These are phyloP conservation scores for Lenzites betulinus DNA, from an alignment of 768 basidiomycete species.

Conservation along the genomic window DNA sequence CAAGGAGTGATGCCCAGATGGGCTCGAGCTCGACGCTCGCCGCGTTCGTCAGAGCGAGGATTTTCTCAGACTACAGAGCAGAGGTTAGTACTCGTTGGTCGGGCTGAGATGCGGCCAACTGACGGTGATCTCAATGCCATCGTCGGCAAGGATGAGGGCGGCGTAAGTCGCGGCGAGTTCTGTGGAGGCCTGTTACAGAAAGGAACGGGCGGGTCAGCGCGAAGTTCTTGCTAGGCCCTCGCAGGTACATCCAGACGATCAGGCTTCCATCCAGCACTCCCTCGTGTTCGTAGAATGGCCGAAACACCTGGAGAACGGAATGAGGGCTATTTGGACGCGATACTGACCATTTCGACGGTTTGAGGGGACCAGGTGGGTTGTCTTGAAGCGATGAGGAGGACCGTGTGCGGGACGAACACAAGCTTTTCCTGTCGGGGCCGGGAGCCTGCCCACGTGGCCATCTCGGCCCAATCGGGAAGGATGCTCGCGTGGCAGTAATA, in stretches of 20 bases:
- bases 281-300: neutral
- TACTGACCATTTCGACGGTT: constrained; percentile 20
- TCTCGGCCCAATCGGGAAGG: neutral
- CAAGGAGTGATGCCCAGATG: constrained; percentile 97
- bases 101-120: constrained; percentile 46
- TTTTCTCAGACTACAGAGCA: constrained; percentile 80
- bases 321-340: neutral
- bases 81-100: too few relatives aligned
- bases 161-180: constrained; percentile 97
- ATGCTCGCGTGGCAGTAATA: neutral
- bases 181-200: constrained; percentile 44
- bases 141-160: constrained; percentile 97
- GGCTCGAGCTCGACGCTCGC: constrained; percentile 88
- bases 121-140: constrained; percentile 95
- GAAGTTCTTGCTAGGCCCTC: neutral
- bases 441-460: constrained; percentile 5
- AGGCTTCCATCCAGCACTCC: constrained; percentile 11
- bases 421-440: constrained; percentile 5
- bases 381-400: constrained; percentile 16
- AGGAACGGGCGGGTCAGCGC: neutral
- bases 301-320: neutral
- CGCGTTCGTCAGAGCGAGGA: constrained; percentile 78
- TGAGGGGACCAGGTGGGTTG: constrained; percentile 11
- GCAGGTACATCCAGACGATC: constrained; percentile 12
- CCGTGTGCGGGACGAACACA: constrained; percentile 8